Evolutionary conservation across 139 green algal genomes (phyloP).

Genomic region (Ulvella scutata): DNA sequence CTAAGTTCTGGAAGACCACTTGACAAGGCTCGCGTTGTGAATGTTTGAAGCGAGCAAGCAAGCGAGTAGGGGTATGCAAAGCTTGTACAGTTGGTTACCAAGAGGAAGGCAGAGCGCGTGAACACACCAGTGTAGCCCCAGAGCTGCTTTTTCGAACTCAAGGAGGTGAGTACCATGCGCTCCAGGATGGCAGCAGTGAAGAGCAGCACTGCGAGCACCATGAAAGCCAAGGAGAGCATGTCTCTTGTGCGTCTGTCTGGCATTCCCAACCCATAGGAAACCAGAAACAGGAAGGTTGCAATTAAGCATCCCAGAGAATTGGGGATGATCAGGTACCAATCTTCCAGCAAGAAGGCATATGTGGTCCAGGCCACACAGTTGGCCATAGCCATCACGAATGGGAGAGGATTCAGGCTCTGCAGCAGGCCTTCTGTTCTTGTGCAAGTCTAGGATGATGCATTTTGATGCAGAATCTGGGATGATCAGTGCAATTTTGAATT

Average conservation of each 20-base stretch:
- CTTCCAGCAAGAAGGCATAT: slow-evolving; percentile 17
- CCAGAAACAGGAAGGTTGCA: slow-evolving; percentile 19
- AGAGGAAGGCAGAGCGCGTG: no score
- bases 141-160: slow-evolving; percentile 5
- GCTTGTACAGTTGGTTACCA: no score
- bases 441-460: no score
- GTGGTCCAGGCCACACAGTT: slow-evolving; percentile 15
- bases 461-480: no score
- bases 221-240: not conserved
- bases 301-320: slow-evolving; percentile 19
- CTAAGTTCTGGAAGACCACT: no score
- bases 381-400: slow-evolving; percentile 19
- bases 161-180: slow-evolving; percentile 11
- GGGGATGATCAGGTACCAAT: slow-evolving; percentile 18
- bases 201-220: not conserved
- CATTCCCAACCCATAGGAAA: slow-evolving; percentile 17
- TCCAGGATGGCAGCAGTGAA: not conserved
- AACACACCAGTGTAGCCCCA: not conserved
- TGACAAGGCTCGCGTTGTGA: no score
- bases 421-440: no score
- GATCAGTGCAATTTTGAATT: no score
- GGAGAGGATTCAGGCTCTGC: slow-evolving; percentile 11
- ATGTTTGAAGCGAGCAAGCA: no score
- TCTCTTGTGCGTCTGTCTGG: slow-evolving; percentile 4
- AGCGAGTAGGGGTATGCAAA: no score